Percentiles rank a stretch among this genome's conserved stretches.
These are phyloP conservation scores for Calonectria hawksworthii DNA, from an alignment of 2,329 filamentous ascomycete species.

Conservation along the genomic window DNA sequence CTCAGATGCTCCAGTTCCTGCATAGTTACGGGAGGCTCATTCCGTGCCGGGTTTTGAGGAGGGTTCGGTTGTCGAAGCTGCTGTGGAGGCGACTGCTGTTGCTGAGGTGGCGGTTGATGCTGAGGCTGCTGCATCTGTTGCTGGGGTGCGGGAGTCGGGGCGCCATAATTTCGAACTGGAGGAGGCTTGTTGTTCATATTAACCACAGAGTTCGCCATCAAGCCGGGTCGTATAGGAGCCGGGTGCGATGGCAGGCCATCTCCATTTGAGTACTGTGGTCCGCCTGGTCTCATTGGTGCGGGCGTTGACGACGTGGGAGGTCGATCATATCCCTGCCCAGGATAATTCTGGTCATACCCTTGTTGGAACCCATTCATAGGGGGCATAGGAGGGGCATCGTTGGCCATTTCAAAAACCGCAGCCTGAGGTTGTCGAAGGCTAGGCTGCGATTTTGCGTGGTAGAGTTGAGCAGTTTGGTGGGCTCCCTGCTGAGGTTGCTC, in stretches of 20 bases:
- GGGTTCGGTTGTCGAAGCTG: constrained; percentile 44
- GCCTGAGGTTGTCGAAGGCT: constrained; percentile 74
- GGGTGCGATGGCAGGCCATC: constrained; percentile 72
- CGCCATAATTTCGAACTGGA: constrained; percentile 69
- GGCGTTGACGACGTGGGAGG: constrained; percentile 7
- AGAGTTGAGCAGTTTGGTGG: constrained; percentile 67
- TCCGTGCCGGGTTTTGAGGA: constrained; percentile 44
- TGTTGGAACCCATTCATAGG: constrained; percentile 47
- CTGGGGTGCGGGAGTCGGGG: constrained; percentile 55
- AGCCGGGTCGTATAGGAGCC: constrained; percentile 72
- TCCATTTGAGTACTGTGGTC: constrained; percentile 50
- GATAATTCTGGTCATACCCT: constrained; percentile 43
- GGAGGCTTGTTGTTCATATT: constrained; percentile 70
- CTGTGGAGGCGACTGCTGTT: constrained; percentile 43
- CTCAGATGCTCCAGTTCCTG: constrained; percentile 84
- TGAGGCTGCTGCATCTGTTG: constrained; percentile 45
- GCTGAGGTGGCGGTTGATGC: constrained; percentile 49
- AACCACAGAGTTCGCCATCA: constrained; percentile 71
- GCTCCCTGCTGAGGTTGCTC: constrained; percentile 63
- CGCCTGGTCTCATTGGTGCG: constrained; percentile 32
- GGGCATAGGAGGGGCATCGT: constrained; percentile 68
- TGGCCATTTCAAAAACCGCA: constrained; percentile 81
- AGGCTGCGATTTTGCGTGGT: constrained; percentile 76
- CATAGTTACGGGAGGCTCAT: constrained; percentile 74
- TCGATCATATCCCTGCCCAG: constrained; percentile 43